Percentiles rank a stretch among this genome's conserved stretches.
These are phyloP conservation scores for Candolleomyces eurysporus DNA, from an alignment of 768 basidiomycete species.

Conservation along the genomic window DNA sequence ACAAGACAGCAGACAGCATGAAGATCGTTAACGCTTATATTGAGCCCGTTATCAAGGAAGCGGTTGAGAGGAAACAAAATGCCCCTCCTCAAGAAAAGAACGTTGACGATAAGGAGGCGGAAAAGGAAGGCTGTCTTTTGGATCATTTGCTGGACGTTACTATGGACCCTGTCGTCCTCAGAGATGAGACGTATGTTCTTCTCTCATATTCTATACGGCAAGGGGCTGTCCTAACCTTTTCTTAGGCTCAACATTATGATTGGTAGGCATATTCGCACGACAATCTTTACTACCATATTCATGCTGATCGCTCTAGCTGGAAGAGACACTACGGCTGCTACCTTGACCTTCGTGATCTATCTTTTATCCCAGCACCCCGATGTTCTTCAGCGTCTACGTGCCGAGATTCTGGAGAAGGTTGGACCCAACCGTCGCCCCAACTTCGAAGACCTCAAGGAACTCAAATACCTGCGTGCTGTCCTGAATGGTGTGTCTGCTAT, in stretches of 20 bases:
- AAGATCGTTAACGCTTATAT: conserved; percentile 50
- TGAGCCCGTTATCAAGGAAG: conserved; percentile 51
- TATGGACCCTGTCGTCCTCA: conserved; percentile 43
- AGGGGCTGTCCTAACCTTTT: not conserved
- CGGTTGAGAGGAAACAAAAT: conserved; percentile 39
- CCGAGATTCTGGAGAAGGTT: conserved; percentile 54
- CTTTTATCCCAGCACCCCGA: conserved; percentile 51
- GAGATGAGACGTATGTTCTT: conserved; percentile 40
- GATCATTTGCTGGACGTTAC: conserved; percentile 56
- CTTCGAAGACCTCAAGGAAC: conserved; percentile 42
- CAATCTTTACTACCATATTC: not conserved
- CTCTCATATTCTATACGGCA: not conserved
- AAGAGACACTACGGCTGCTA: conserved; percentile 44
- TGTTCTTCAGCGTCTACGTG: conserved; percentile 45
- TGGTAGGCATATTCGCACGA: conserved; percentile 18
- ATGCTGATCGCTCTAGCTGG: conserved; percentile 28
- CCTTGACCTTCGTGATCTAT: conserved; percentile 41
- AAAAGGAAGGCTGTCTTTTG: conserved; percentile 48
- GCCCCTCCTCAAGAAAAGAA: conserved; percentile 20
- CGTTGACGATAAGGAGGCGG: conserved; percentile 23
- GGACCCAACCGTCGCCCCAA: conserved; percentile 45
- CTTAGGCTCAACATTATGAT: conserved; percentile 45
- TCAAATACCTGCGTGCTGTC: conserved; percentile 65
- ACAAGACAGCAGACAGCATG: conserved; percentile 48
- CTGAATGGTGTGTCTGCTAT: conserved; percentile 47